Conservation (phyloP, 257 asterid species). For the Scutellaria galericulata region DNA sequence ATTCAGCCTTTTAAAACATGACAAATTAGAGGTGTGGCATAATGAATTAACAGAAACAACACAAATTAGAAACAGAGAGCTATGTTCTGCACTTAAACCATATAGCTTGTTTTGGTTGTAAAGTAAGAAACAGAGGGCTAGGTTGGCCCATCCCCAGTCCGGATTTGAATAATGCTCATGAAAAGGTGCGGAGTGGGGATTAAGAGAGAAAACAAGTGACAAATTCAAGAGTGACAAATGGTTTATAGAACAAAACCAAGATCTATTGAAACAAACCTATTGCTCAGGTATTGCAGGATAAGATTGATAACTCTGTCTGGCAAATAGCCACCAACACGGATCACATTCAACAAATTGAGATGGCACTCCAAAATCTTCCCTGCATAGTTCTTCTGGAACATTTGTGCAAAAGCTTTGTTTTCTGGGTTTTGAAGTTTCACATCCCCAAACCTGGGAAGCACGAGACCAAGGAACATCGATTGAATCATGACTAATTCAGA, state of each 20-base stretch:
- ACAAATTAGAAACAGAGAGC: background rate
- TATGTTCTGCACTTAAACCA: background rate
- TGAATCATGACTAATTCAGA: constrained; percentile 13
- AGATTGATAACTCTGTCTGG: constrained; percentile 97
- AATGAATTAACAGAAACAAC: background rate
- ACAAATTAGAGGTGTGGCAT: constrained; percentile 14
- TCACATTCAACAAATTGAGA: constrained; percentile 77
- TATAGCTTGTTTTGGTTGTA: background rate
- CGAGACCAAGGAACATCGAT: constrained; percentile 15
- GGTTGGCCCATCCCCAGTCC: background rate
- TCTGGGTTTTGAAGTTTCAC: constrained; percentile 92
- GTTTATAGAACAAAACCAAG: background rate
- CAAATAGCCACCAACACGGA: constrained; percentile 90
- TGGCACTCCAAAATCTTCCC: constrained; percentile 96
- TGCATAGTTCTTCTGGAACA: constrained; percentile 95
- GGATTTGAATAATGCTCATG: constrained; percentile 7
- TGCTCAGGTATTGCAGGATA: constrained; percentile 88
- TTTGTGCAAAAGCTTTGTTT: constrained; percentile 91
- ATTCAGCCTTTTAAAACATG: background rate
- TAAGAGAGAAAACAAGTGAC: constrained; percentile 1
- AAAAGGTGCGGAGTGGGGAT: background rate
- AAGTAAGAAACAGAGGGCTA: constrained; percentile 14
- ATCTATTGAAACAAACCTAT: constrained; percentile 65
- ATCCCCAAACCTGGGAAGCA: constrained; percentile 81
- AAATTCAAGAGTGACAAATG: constrained; percentile 9